Percentiles rank a stretch among this genome's conserved stretches.
Evolutionary conservation across 2,329 filamentous ascomycete species (phyloP).

Genomic region (Cercospora berteroae): DNA sequence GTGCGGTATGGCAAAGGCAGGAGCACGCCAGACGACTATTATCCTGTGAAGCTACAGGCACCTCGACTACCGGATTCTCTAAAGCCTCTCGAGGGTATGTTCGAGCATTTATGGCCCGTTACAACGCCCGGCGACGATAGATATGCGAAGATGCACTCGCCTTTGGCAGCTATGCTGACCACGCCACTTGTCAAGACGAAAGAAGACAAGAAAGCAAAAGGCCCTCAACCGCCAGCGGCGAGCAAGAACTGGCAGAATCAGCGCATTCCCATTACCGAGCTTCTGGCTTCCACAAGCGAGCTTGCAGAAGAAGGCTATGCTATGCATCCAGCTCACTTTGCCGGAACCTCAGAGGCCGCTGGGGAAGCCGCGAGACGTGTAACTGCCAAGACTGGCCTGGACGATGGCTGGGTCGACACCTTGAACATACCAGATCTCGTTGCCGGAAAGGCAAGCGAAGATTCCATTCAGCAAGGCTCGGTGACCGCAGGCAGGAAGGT

Average conservation of each 20-base stretch:
- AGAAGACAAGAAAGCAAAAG: constrained; percentile 63
- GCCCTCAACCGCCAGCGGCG: constrained; percentile 60
- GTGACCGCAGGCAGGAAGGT: constrained; percentile 78
- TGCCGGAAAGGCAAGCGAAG: constrained; percentile 66
- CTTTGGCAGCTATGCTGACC: constrained; percentile 78
- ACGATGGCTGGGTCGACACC: constrained; percentile 80
- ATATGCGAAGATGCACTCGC: constrained; percentile 78
- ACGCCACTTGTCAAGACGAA: constrained; percentile 67
- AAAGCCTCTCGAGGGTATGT: constrained; percentile 73
- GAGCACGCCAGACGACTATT: constrained; percentile 51
- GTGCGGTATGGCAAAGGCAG: constrained; percentile 29
- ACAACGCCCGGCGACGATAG: constrained; percentile 83
- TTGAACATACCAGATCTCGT: constrained; percentile 60
- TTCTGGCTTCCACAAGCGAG: constrained; percentile 69
- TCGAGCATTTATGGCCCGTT: constrained; percentile 85
- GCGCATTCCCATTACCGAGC: constrained; percentile 78
- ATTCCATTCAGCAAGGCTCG: constrained; percentile 74
- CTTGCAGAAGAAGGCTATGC: constrained; percentile 80
- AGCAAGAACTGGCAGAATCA: constrained; percentile 68
- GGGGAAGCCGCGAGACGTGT: constrained; percentile 46
- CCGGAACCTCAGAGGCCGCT: constrained; percentile 16
- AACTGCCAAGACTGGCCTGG: constrained; percentile 47
- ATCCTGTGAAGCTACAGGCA: constrained; percentile 46
- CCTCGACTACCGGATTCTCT: constrained; percentile 44
- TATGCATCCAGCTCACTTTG: constrained; percentile 74